Percentiles rank a stretch among this genome's conserved stretches.
These are phyloP conservation scores for Penicillium sclerotiorum DNA, from an alignment of 2,329 filamentous ascomycete genomes.

Conservation along the genomic window DNA sequence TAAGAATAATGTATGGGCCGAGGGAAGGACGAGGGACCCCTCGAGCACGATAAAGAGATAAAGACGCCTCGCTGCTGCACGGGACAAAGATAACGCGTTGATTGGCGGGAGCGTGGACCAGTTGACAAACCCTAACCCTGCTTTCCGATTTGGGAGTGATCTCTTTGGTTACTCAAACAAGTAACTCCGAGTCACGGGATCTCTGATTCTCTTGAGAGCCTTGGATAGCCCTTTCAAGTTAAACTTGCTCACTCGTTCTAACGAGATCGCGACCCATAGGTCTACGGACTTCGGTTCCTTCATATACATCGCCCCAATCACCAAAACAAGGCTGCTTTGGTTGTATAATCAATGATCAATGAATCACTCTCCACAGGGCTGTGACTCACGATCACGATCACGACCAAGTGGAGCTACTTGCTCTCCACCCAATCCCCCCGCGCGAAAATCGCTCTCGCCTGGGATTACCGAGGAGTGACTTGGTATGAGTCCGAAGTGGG, in stretches of 20 bases:
- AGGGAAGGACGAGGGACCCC: background rate
- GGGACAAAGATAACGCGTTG: slow-evolving; percentile 17
- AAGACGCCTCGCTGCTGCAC: slow-evolving; percentile 21
- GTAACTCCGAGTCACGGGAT: no score
- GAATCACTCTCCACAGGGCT: slow-evolving; percentile 12
- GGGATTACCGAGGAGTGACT: background rate
- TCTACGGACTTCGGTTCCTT: background rate
- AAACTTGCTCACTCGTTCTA: no score
- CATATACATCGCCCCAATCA: background rate
- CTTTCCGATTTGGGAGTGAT: slow-evolving; percentile 16
- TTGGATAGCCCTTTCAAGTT: no score
- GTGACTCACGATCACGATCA: slow-evolving; percentile 18
- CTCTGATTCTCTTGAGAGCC: no score
- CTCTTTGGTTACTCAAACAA: no score
- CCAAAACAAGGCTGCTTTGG: no score
- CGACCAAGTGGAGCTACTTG: slow-evolving; percentile 15
- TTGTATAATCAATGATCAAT: background rate
- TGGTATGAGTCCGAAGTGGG: slow-evolving; percentile 1
- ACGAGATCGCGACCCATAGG: background rate
- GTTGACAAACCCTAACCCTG: slow-evolving; percentile 25
- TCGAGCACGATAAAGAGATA: slow-evolving; percentile 19
- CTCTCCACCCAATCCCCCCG: slow-evolving; percentile 6
- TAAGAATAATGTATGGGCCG: slow-evolving; percentile 13
- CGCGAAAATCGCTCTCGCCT: slow-evolving; percentile 2
- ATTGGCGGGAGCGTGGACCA: slow-evolving; percentile 22